These are phyloP conservation scores for Lagerstroemia speciosa DNA, from an alignment of 345 rosid species.

Conservation along the genomic window DNA sequence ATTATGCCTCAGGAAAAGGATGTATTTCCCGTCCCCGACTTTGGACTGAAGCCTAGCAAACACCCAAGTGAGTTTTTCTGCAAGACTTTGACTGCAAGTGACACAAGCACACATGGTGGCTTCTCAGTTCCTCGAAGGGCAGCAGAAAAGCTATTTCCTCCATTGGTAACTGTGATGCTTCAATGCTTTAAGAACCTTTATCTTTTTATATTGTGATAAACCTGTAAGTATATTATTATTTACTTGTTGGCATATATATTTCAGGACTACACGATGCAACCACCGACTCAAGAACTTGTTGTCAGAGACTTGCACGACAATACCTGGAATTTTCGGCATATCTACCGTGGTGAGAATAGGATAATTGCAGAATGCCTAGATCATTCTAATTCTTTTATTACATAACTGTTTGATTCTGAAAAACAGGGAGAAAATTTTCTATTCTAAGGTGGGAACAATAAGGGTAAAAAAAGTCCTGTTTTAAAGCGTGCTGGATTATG, in stretches of 20 bases:
- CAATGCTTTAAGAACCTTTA: conserved; percentile 2
- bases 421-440: no score
- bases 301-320: conserved; percentile 89
- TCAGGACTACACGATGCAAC: conserved; percentile 90
- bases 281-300: conserved; percentile 94
- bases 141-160: conserved; percentile 97
- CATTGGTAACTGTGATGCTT: conserved; percentile 41
- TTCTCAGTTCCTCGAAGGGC: conserved; percentile 98
- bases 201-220: background rate
- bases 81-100: conserved; percentile 92
- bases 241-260: conserved; percentile 3
- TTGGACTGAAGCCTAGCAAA: conserved; percentile 71
- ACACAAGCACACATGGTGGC: conserved; percentile 99
- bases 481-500: no score
- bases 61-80: conserved; percentile 96
- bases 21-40: conserved; percentile 77
- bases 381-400: background rate
- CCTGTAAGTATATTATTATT: background rate
- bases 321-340: conserved; percentile 96
- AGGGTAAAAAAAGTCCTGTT: no score
- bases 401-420: no score
- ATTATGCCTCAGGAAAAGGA: conserved; percentile 64
- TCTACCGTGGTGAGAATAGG: conserved; percentile 74
- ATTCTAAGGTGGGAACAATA: no score
- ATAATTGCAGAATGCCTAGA: no score